Evolutionary conservation across 2,329 filamentous ascomycete species (phyloP).

Genomic region (Penicillium psychrosexuale): DNA sequence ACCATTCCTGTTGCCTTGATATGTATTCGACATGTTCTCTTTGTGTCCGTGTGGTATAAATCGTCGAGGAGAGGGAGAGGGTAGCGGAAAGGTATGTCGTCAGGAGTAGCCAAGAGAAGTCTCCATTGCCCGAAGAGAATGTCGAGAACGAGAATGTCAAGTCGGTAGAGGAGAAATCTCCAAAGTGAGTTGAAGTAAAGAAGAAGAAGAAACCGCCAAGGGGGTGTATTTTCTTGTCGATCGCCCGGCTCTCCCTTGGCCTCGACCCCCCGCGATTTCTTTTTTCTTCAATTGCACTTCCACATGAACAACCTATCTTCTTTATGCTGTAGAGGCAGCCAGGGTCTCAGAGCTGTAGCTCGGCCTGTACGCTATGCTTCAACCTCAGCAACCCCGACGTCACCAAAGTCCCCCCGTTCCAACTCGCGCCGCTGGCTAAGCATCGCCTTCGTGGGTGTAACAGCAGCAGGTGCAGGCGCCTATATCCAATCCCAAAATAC

Average conservation of each 20-base stretch:
- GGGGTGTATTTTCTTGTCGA: slow-evolving; percentile 18
- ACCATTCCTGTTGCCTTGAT: slow-evolving; percentile 30
- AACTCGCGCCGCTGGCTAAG: slow-evolving; percentile 35
- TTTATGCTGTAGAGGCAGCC: slow-evolving; percentile 13
- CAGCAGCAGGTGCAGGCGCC: slow-evolving; percentile 37
- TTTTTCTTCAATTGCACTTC: slow-evolving; percentile 1
- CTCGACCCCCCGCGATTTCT: slow-evolving; percentile 15
- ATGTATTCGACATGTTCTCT: slow-evolving; percentile 33
- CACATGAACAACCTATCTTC: slow-evolving; percentile 12
- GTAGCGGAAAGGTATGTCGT: background rate
- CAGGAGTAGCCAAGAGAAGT: slow-evolving; percentile 1
- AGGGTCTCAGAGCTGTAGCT: slow-evolving; percentile 9
- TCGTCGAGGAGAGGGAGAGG: background rate
- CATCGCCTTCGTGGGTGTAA: slow-evolving; percentile 32
- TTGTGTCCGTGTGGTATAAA: background rate
- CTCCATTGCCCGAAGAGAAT: slow-evolving; percentile 12
- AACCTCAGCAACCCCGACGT: slow-evolving; percentile 12
- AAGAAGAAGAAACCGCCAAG: slow-evolving; percentile 13
- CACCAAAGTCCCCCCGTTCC: slow-evolving; percentile 14
- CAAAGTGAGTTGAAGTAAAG: background rate
- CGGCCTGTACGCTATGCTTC: slow-evolving; percentile 24
- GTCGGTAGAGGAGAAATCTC: background rate
- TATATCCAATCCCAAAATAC: slow-evolving; percentile 33
- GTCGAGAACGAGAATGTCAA: background rate
- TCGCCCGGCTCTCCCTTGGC: slow-evolving; percentile 19